Percentiles rank a stretch among this genome's conserved stretches.
Conservation (phyloP, 208 protist genomes). For the Naegleria lovaniensis region DNA sequence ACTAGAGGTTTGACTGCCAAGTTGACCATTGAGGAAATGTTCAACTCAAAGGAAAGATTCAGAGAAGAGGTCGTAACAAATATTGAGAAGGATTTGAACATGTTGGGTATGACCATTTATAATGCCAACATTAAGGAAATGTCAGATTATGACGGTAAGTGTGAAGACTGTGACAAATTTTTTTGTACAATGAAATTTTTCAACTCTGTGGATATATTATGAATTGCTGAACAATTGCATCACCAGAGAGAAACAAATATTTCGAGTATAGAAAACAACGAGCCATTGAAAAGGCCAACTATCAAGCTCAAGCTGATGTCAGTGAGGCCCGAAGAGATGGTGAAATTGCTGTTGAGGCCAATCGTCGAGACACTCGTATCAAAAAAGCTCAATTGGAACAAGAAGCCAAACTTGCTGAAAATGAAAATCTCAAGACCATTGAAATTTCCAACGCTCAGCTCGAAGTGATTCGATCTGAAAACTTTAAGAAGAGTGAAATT, state of each 20-base stretch:
- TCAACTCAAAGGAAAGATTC: background rate
- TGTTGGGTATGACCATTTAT: background rate
- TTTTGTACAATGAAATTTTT: no score
- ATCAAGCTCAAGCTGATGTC: background rate
- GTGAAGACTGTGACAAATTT: no score
- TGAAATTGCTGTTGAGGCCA: background rate
- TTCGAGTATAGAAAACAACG: background rate
- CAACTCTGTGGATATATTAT: no score
- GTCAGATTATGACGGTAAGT: background rate
- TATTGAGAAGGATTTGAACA: constrained; percentile 10
- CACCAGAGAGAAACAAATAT: background rate
- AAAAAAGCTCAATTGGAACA: background rate
- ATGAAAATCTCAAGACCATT: background rate
- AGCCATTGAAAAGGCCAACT: background rate
- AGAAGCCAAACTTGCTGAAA: background rate
- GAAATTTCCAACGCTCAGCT: background rate
- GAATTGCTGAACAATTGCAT: no score
- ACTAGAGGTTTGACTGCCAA: background rate
- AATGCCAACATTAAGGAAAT: constrained; percentile 22
- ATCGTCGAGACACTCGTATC: background rate
- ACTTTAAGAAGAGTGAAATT: background rate
- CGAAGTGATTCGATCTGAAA: background rate
- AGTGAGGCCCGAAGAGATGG: background rate
- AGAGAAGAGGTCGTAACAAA: background rate
- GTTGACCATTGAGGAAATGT: constrained; percentile 2